Conservation (phyloP, 1,284 basidiomycete species). For the Polyporus tsugae region DNA sequence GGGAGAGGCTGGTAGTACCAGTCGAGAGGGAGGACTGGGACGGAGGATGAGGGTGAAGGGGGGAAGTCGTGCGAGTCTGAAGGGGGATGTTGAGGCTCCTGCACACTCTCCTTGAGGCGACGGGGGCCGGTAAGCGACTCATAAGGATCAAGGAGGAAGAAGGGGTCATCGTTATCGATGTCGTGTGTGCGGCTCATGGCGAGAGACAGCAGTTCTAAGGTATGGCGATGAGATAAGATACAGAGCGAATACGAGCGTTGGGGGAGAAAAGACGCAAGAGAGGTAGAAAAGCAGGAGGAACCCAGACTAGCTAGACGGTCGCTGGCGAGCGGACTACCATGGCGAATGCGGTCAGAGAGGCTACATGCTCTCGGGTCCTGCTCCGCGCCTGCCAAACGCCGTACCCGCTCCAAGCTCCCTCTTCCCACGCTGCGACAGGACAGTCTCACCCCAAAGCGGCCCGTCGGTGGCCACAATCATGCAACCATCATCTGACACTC, state of each 20-base stretch:
- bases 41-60: slow-evolving; percentile 17
- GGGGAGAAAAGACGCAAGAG: slow-evolving; percentile 21
- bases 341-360: slow-evolving; percentile 14
- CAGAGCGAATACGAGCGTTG: slow-evolving; percentile 26
- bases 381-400: slow-evolving; percentile 1
- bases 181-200: slow-evolving; percentile 53
- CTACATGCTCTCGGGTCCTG: slow-evolving; percentile 12
- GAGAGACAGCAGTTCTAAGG: slow-evolving; percentile 41
- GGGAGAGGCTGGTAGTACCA: slow-evolving; percentile 20
- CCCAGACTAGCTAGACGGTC: slow-evolving; percentile 13
- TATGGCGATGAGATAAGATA: slow-evolving; percentile 38
- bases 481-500: neutral
- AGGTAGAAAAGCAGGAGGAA: slow-evolving; percentile 3
- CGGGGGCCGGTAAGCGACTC: slow-evolving; percentile 41
- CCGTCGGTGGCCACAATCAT: slow-evolving; percentile 9
- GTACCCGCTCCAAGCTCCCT: slow-evolving; percentile 11
- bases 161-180: slow-evolving; percentile 63
- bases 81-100: slow-evolving; percentile 31
- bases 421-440: slow-evolving; percentile 20
- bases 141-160: slow-evolving; percentile 62
- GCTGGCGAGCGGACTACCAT: slow-evolving; percentile 17
- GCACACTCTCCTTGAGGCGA: slow-evolving; percentile 41
- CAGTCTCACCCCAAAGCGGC: neutral
- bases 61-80: slow-evolving; percentile 22
- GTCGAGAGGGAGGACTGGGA: slow-evolving; percentile 16